phyloP scores from a whole-genome alignment of 2,329 filamentous ascomycete species.

The Trichoderma simmonsii region DNA sequence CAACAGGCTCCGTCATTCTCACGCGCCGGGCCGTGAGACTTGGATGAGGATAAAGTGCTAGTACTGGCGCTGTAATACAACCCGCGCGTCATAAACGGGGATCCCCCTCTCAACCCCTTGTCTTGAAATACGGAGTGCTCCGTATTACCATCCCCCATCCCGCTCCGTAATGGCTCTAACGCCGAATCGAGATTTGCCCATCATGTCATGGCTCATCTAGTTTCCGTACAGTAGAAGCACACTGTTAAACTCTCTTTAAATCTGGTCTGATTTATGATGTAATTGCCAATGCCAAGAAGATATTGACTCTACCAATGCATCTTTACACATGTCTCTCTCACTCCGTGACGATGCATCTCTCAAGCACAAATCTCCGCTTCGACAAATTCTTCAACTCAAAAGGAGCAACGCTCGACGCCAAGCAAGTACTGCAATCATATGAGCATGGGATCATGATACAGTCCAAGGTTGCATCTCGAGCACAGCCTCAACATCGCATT shows the following conservation, averaged over 20 bases:
- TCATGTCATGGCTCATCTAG: background rate
- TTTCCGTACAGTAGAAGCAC: background rate
- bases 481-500: background rate
- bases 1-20: background rate
- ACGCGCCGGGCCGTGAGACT: background rate
- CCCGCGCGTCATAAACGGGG: conserved; percentile 2
- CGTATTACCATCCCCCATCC: background rate
- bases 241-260: background rate
- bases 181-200: background rate
- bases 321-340: background rate
- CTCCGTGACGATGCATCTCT: background rate
- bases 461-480: background rate
- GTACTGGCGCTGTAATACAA: background rate
- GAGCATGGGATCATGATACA: background rate
- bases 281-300: background rate
- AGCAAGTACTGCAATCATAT: background rate
- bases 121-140: background rate
- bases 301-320: background rate
- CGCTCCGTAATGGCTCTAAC: background rate
- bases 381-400: background rate
- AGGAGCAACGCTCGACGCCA: background rate
- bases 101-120: background rate
- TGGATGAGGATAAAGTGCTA: background rate
- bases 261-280: background rate
- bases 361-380: background rate